These are phyloP conservation scores for Ceratocystis huliohia DNA, from an alignment of 2,329 filamentous ascomycete genomes.

Conservation along the genomic window DNA sequence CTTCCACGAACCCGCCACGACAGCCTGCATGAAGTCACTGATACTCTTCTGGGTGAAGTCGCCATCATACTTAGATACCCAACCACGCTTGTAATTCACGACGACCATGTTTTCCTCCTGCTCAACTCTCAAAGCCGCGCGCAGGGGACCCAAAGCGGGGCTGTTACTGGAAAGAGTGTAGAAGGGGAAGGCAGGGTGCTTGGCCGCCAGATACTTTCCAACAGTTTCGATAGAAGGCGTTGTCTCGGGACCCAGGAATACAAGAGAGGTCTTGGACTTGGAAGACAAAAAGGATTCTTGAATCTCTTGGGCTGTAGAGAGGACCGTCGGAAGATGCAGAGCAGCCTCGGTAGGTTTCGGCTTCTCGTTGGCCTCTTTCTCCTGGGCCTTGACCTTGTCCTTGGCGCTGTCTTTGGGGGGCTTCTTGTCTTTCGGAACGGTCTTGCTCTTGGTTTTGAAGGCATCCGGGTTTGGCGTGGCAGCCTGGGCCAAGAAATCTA, in stretches of 20 bases:
- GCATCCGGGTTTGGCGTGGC: constrained; percentile 70
- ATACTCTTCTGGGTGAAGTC: constrained; percentile 49
- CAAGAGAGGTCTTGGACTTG: constrained; percentile 70
- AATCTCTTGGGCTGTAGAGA: constrained; percentile 47
- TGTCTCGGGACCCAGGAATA: constrained; percentile 52
- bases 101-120: constrained; percentile 46
- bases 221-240: not conserved
- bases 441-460: constrained; percentile 30
- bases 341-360: constrained; percentile 34
- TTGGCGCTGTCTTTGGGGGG: constrained; percentile 33
- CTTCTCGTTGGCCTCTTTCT: constrained; percentile 31
- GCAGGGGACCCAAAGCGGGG: not conserved
- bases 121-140: not conserved
- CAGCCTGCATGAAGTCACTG: constrained; percentile 80
- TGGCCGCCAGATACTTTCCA: constrained; percentile 4
- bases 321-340: constrained; percentile 37
- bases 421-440: constrained; percentile 33
- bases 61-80: constrained; percentile 66
- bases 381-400: constrained; percentile 30
- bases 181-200: not conserved
- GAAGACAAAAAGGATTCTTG: constrained; percentile 57
- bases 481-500: constrained; percentile 69
- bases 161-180: not conserved
- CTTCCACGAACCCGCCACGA: constrained; percentile 73
- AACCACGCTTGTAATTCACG: constrained; percentile 70